Conservation (phyloP, 192 early-diverging fungal species). For the Dissophora globulifera region DNA sequence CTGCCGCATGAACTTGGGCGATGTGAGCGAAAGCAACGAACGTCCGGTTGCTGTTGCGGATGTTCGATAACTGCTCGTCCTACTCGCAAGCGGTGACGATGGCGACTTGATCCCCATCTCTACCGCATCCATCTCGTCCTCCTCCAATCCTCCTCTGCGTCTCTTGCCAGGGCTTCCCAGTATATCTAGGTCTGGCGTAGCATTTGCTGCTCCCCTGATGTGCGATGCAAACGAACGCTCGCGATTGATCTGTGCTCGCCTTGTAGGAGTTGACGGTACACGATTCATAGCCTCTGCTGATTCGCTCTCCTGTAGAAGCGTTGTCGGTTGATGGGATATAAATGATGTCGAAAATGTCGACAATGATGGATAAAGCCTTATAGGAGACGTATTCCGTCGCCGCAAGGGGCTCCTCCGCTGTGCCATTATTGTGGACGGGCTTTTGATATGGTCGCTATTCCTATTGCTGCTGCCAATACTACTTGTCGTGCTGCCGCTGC, state of each 20-base stretch:
- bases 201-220: constrained; percentile 14
- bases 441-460: constrained; percentile 1
- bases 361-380: neutral
- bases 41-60: neutral
- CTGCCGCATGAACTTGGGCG: neutral
- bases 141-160: constrained; percentile 6
- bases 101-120: neutral
- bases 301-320: too few relatives aligned
- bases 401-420: neutral
- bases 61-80: neutral
- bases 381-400: constrained; percentile 2
- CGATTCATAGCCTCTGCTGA: too few relatives aligned
- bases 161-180: constrained; percentile 21
- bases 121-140: neutral
- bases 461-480: neutral
- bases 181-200: neutral
- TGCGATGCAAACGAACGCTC: constrained; percentile 26
- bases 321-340: constrained; percentile 6
- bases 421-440: neutral
- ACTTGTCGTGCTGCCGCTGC: constrained; percentile 1
- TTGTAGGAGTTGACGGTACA: constrained; percentile 14
- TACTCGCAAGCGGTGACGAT: neutral
- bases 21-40: neutral
- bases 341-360: constrained; percentile 2
- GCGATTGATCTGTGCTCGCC: constrained; percentile 8